phyloP scores from a whole-genome alignment of 2,329 filamentous ascomycete species.

The Pezicula neosporulosa region DNA sequence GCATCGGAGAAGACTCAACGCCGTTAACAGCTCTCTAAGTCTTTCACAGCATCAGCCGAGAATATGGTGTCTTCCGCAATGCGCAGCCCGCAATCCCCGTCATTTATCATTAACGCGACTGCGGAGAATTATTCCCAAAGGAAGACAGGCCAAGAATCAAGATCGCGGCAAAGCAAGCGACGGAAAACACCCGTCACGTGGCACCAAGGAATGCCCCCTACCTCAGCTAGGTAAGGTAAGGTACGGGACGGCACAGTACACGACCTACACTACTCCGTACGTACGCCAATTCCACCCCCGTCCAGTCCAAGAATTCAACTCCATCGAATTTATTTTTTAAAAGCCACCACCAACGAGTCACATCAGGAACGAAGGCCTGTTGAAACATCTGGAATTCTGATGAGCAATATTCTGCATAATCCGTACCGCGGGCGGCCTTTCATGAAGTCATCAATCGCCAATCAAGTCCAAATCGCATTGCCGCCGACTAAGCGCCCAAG shows the following conservation, averaged over 20 bases:
- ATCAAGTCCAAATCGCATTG: neutral
- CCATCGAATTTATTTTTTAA: too few species aligned
- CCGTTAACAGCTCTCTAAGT: slow-evolving; percentile 3
- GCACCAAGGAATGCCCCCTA: too few species aligned
- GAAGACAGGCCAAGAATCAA: slow-evolving; percentile 1
- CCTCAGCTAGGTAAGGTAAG: too few species aligned
- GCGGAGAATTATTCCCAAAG: slow-evolving; percentile 13
- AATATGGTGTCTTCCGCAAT: neutral
- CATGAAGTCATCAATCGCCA: neutral
- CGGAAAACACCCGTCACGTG: too few species aligned
- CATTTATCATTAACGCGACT: slow-evolving; percentile 4
- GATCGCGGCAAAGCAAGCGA: neutral
- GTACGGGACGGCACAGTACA: too few species aligned
- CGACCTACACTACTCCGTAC: too few species aligned
- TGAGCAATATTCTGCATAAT: neutral
- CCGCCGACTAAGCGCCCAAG: neutral
- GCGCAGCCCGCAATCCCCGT: neutral
- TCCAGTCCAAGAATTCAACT: too few species aligned
- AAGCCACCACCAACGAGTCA: too few species aligned
- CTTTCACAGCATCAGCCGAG: slow-evolving; percentile 7
- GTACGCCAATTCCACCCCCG: too few species aligned
- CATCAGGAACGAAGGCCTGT: too few species aligned
- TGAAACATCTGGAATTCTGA: too few species aligned
- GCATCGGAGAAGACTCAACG: neutral
- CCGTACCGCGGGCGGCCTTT: neutral